phyloP scores from a whole-genome alignment of 148 eudicot genomes.

The Cornus controversa region DNA sequence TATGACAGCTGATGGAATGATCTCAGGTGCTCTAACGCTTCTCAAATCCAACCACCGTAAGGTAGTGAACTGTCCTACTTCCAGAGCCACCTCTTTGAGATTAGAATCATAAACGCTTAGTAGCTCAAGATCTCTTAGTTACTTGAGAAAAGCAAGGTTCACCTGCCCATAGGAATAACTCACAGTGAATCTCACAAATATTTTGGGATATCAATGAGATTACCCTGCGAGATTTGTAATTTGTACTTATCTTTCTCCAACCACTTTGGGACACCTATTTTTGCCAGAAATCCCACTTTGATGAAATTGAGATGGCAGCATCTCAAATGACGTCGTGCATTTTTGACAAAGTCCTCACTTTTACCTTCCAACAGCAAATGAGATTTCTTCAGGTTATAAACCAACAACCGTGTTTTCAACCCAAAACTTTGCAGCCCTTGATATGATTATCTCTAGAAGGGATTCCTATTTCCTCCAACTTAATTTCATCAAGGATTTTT shows the following conservation, averaged over 20 bases:
- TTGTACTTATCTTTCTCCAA: not conserved
- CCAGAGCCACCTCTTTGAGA: not conserved
- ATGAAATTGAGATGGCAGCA: constrained; percentile 5
- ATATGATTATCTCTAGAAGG: not conserved
- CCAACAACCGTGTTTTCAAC: not conserved
- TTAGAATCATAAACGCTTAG: not conserved
- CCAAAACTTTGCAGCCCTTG: constrained; percentile 8
- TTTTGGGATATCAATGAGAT: too few relatives aligned
- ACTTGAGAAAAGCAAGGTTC: not conserved
- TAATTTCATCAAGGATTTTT: not conserved
- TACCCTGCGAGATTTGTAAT: not conserved
- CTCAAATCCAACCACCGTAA: constrained; percentile 2
- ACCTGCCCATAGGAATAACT: not conserved
- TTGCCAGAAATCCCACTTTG: constrained; percentile 1
- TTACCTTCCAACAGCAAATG: not conserved
- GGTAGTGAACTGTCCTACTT: not conserved
- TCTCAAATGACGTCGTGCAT: constrained; percentile 27
- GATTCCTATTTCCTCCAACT: constrained; percentile 12
- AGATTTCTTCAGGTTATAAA: not conserved
- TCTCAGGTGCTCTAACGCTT: not conserved
- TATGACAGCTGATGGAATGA: too few relatives aligned
- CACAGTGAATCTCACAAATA: too few relatives aligned
- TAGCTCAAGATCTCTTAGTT: not conserved
- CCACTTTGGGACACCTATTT: not conserved
- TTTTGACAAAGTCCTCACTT: not conserved